Evolutionary conservation across 140 eudicot genomes (phyloP).

Genomic region (Bidens hawaiensis): DNA sequence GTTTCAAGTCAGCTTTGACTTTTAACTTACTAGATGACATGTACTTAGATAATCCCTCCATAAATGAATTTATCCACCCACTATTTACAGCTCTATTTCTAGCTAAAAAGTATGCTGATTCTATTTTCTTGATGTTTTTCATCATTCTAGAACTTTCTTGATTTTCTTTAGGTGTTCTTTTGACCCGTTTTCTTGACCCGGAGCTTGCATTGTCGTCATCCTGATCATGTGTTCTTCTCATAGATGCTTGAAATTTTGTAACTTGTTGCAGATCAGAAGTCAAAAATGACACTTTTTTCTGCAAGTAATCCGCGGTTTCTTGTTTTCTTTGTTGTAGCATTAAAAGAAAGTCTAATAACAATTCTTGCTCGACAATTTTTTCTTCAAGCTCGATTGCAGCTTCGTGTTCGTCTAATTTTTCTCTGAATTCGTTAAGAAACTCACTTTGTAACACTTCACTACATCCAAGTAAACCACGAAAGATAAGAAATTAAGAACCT

Average conservation of each 20-base stretch:
- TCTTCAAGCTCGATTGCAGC: conserved; percentile 74
- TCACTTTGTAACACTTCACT: conserved; percentile 84
- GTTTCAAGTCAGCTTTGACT: conserved; percentile 82
- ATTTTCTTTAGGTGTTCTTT: conserved; percentile 37
- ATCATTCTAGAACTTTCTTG: conserved; percentile 61
- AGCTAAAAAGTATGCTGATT: conserved; percentile 65
- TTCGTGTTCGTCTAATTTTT: conserved; percentile 61
- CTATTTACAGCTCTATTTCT: conserved; percentile 41
- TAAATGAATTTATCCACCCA: conserved; percentile 74
- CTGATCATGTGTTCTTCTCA: conserved; percentile 35
- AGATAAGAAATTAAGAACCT: background rate
- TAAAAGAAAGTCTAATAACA: conserved; percentile 65
- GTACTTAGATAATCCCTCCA: conserved; percentile 79
- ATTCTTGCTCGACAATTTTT: conserved; percentile 77
- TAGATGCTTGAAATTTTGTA: conserved; percentile 44
- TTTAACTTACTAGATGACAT: conserved; percentile 54
- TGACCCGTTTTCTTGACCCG: conserved; percentile 50
- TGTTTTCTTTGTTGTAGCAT: conserved; percentile 50
- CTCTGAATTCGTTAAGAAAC: conserved; percentile 63
- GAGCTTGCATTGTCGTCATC: conserved; percentile 40
- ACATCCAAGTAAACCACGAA: background rate
- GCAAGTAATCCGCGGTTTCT: conserved; percentile 60
- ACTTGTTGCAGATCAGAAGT: conserved; percentile 80
- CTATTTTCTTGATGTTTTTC: conserved; percentile 79
- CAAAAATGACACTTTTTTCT: conserved; percentile 45